phyloP scores from a whole-genome alignment of 1,139 yeast genomes.

The Debaryomyces sp. region DNA sequence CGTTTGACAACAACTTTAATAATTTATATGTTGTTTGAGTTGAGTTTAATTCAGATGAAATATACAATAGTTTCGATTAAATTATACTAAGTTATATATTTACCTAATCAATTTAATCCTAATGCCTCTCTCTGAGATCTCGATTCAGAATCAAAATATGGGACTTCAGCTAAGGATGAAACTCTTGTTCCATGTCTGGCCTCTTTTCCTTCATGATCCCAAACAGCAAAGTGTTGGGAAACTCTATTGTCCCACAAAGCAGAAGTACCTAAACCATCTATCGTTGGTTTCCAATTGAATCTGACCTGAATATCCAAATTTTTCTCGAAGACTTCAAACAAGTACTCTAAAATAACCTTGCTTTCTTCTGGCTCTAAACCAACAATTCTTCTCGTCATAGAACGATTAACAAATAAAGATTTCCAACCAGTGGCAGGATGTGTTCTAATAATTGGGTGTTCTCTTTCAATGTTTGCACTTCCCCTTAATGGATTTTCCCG shows the following conservation, averaged over 20 bases:
- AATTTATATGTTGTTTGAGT: too few relatives aligned
- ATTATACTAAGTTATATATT: slow-evolving; percentile 18
- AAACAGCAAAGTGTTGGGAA: slow-evolving; percentile 52
- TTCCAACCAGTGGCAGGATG: slow-evolving; percentile 52
- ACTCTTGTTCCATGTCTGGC: slow-evolving; percentile 63
- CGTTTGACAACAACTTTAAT: too few relatives aligned
- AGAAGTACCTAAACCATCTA: slow-evolving; percentile 53
- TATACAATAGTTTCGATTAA: not conserved
- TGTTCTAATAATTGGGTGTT: slow-evolving; percentile 43
- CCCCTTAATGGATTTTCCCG: slow-evolving; percentile 37
- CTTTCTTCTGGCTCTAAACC: slow-evolving; percentile 40
- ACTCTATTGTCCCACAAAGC: slow-evolving; percentile 64
- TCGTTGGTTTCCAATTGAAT: slow-evolving; percentile 55
- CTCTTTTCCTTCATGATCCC: slow-evolving; percentile 54
- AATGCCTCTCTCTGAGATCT: slow-evolving; percentile 59
- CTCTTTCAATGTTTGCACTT: slow-evolving; percentile 38
- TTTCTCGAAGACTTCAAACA: slow-evolving; percentile 35
- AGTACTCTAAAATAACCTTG: slow-evolving; percentile 33
- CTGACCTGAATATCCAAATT: slow-evolving; percentile 52
- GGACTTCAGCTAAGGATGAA: slow-evolving; percentile 58
- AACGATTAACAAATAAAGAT: slow-evolving; percentile 38
- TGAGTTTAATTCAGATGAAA: too few relatives aligned
- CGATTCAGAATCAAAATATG: slow-evolving; percentile 52
- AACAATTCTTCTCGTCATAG: slow-evolving; percentile 40
- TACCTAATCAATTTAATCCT: slow-evolving; percentile 28